Base-by-base conservation (phyloP, 2,329 filamentous ascomycete genomes). In the Aspergillus uvarum region DNA sequence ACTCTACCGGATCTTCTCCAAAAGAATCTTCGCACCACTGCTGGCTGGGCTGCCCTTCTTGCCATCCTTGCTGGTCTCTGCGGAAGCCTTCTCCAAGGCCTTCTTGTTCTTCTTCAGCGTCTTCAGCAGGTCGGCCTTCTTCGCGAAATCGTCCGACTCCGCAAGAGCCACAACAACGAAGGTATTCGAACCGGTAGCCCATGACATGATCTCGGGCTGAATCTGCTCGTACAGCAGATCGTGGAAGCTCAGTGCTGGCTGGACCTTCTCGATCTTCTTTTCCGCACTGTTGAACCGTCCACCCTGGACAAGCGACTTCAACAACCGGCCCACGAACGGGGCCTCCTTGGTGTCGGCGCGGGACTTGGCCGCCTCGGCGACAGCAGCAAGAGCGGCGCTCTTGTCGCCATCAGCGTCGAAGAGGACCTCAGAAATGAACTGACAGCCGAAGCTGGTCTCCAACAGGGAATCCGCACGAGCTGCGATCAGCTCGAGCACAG, bases 231-330 rank as follows among this genome's bases (percentile, higher is more conserved):
- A 98, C n/a, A 99, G 82, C 52, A 89, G 80, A 65, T 89, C 84
- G 61, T 91, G 87, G 74, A 99, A 99, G 53, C 88, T 84, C 58
- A 98, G 82, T 7, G 90, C 84, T 16, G 92, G 92, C 52, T 92
- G 87, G 2, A 89, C 83, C 22, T 87, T 85, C 69, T 89, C 84
- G 49, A 95, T 77, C 58, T 83, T 86, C 76, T 92, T 92, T 2
- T 86, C 83, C 48, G 83, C 83, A 62, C 86, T 86, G 76, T 98
- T 92, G 72, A 90, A 99, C 59, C 87, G 88, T 26, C 96, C 95
- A 47, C 95, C 95, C 57, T 92, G 89, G 24, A 97, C 92, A 7
- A 99, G 84, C 0, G 89, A 89, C 80, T 96, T 97, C 69, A 98
- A 84, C 88, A 97, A 89, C 60, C 92, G 89, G 16, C 91, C 92